phyloP scores from a whole-genome alignment of 805 yeast genomes.

The Saturnispora ahearnii region DNA sequence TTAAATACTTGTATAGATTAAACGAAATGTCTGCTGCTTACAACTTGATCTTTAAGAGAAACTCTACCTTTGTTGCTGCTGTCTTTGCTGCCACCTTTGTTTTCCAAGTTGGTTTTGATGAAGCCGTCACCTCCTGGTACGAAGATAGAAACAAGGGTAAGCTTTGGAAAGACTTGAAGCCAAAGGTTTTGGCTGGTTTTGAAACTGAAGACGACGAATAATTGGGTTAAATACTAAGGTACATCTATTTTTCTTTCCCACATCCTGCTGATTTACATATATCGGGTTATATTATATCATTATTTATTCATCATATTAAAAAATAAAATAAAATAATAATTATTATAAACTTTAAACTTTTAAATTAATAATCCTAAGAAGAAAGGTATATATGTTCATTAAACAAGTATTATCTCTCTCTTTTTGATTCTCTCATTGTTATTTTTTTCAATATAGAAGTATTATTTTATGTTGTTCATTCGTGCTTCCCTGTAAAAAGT shows the following conservation, averaged over 20 bases:
- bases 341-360: not conserved
- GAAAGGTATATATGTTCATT: not conserved
- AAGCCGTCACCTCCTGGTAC: slow-evolving; percentile 59
- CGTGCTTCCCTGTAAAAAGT: no score
- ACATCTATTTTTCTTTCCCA: not conserved
- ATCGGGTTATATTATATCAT: not conserved
- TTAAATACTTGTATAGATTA: not conserved
- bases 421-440: no score
- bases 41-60: slow-evolving; percentile 77
- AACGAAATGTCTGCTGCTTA: slow-evolving; percentile 35
- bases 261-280: not conserved
- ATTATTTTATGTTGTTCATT: no score
- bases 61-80: slow-evolving; percentile 78
- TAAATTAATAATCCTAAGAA: not conserved
- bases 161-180: slow-evolving; percentile 74
- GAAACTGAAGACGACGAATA: slow-evolving; percentile 50
- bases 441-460: no score
- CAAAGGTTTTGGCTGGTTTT: slow-evolving; percentile 42
- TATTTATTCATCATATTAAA: not conserved
- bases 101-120: slow-evolving; percentile 72
- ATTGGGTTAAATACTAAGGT: slow-evolving; percentile 6
- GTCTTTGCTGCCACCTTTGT: slow-evolving; percentile 77
- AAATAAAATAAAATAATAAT: not conserved
- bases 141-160: slow-evolving; percentile 75
- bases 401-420: not conserved